These are phyloP conservation scores for Plasmopara halstedii DNA, from an alignment of 352 stramenopile species.

Conservation along the genomic window DNA sequence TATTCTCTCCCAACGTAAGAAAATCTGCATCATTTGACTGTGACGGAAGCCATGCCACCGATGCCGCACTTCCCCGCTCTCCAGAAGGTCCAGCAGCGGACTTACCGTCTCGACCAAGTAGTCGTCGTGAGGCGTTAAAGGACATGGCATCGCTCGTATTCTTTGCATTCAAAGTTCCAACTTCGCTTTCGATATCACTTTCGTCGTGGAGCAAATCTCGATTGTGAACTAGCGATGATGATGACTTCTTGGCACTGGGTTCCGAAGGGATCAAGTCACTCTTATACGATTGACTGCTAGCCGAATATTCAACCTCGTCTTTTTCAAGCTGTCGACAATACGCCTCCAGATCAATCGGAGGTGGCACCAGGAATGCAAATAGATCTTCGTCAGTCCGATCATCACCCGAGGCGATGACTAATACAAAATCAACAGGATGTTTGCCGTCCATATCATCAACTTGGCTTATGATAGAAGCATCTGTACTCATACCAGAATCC, in stretches of 20 bases:
- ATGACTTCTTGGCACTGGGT: constrained; percentile 7
- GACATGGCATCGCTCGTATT: constrained; percentile 28
- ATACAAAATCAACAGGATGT: constrained; percentile 62
- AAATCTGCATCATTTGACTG: constrained; percentile 43
- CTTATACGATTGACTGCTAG: constrained; percentile 10
- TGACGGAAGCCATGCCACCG: constrained; percentile 34
- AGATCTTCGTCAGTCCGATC: constrained; percentile 80
- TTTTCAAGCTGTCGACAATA: constrained; percentile 74
- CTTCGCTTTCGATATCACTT: constrained; percentile 9
- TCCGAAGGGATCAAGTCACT: not conserved
- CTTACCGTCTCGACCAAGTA: constrained; percentile 30
- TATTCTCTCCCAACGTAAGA: constrained; percentile 50
- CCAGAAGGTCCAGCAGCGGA: constrained; percentile 5
- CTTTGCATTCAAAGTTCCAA: constrained; percentile 18
- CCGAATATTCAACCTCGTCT: constrained; percentile 35
- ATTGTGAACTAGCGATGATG: constrained; percentile 3
- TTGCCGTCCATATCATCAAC: constrained; percentile 21
- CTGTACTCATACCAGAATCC: constrained; percentile 11
- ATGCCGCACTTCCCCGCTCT: constrained; percentile 7
- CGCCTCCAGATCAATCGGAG: constrained; percentile 73
- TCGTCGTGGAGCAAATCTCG: constrained; percentile 20
- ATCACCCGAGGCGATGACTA: constrained; percentile 80
- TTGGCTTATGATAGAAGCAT: constrained; percentile 7
- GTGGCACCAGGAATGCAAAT: constrained; percentile 67
- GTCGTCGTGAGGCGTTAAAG: constrained; percentile 38